phyloP scores from a whole-genome alignment of 768 basidiomycete species.

The Suillus plorans region DNA sequence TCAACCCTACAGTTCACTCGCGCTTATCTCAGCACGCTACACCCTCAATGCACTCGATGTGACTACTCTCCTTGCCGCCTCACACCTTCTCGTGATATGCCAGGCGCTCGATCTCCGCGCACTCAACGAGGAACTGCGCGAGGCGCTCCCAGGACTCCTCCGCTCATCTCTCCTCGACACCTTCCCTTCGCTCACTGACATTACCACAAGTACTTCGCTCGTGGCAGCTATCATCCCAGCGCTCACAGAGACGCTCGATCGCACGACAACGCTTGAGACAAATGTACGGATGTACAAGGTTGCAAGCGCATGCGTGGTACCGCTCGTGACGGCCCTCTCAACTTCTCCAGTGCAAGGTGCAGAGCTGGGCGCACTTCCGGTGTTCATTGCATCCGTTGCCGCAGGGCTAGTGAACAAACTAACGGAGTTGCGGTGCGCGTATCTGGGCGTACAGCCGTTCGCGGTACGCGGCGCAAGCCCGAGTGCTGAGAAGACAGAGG shows the following conservation, averaged over 20 bases:
- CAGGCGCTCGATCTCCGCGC: conserved; percentile 88
- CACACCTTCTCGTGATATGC: conserved; percentile 73
- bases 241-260: conserved; percentile 57
- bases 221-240: conserved; percentile 32
- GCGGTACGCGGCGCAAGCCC: conserved; percentile 17
- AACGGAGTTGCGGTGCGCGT: conserved; percentile 30
- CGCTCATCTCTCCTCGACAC: not conserved
- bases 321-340: conserved; percentile 52
- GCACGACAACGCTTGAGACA: conserved; percentile 72
- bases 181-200: not conserved
- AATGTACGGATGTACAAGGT: conserved; percentile 67
- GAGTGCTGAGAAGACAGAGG: conserved; percentile 7
- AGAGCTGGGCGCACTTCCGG: conserved; percentile 23
- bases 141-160: conserved; percentile 23
- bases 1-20: conserved; percentile 58
- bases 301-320: conserved; percentile 57
- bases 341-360: conserved; percentile 11
- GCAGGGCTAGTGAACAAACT: conserved; percentile 17
- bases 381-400: conserved; percentile 22
- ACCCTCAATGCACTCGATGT: conserved; percentile 80
- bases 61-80: conserved; percentile 68
- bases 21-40: conserved; percentile 79
- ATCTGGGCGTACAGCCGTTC: conserved; percentile 23
- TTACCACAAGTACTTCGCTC: not conserved
- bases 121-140: conserved; percentile 63